Evolutionary conservation across 257 asterid species (phyloP), one percentile per base, ranked within the genome.

Genomic region (Linderniella brevidens): DNA sequence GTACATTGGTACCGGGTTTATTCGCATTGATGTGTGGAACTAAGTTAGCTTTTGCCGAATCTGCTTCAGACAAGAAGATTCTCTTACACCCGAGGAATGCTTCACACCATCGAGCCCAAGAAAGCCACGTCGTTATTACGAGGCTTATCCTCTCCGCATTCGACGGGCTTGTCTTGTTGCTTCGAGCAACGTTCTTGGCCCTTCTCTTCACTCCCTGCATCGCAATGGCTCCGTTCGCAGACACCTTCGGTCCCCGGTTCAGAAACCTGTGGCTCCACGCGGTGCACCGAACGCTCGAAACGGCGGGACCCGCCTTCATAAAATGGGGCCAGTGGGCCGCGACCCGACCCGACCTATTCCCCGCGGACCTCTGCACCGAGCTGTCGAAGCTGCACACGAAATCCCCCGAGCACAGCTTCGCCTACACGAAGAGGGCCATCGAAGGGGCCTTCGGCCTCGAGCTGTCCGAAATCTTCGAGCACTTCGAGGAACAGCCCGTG

Each of bases 251-350:
- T 36, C 92, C 85, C 4, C 50, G 18, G 43, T 88, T 67, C 46
- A 64, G 96, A 64, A 77, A 72, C 64, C 25, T 65, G 37, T 88
- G 98, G 98, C 93, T 88, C 55, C 87, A 74, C 55, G 73, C 74
- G 58, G 83, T 88, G 57, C 98, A 66, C 58, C 74, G 55, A 25
- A 88, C 98, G 13, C 77, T 88, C 12, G 95, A 80, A 72, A 61
- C 68, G 56, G 98, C 98, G 11, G 98, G 98, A 17, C 98, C 98
- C 16, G 98, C 96, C 1, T 88, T 88, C 59, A 88, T 88, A 64
- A 88, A 88, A 64, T 88, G 95, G 98, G 98, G 98, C 61, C 98
- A 84, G 59, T 88, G 98, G 98, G 98, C 96, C 17, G 98, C 94
- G 50, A 78, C 98, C 32, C 80, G 98, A 17, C 98, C 96, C 0